A percentile compares a stretch with the other conserved stretches of the same genome.
These are phyloP conservation scores for Gnaphalium uliginosum DNA, from an alignment of 129 eudicot genomes.

Conservation along the genomic window DNA sequence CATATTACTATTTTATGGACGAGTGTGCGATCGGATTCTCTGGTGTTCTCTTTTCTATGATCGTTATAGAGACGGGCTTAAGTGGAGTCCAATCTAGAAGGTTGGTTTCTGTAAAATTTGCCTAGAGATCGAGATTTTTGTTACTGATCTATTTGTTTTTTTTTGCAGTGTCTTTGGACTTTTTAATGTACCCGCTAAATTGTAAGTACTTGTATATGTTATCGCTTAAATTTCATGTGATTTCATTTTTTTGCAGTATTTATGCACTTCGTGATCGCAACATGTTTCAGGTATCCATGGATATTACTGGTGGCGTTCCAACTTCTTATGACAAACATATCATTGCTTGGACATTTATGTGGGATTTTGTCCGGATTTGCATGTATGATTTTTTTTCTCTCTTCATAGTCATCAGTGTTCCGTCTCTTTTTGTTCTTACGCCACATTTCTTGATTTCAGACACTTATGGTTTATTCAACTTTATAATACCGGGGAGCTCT, in stretches of 20 bases:
- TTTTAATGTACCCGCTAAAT: conserved; percentile 90
- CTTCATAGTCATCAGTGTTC: neutral
- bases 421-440: conserved; percentile 21
- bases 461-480: conserved; percentile 73
- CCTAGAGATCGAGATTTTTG: neutral
- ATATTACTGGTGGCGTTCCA: conserved; percentile 79
- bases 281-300: conserved; percentile 75
- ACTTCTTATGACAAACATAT: conserved; percentile 85
- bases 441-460: conserved; percentile 48
- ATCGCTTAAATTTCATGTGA: neutral
- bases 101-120: conserved; percentile 39
- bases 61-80: conserved; percentile 88
- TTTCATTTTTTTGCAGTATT: conserved; percentile 12
- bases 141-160: conserved; percentile 21
- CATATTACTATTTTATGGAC: conserved; percentile 48
- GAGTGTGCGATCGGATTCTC: conserved; percentile 97
- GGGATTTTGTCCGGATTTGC: conserved; percentile 99
- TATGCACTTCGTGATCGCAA: neutral
- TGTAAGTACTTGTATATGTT: conserved; percentile 45
- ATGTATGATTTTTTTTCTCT: conserved; percentile 46
- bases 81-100: conserved; percentile 91
- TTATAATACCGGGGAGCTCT: conserved; percentile 77
- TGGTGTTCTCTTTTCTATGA: conserved; percentile 93
- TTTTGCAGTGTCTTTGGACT: conserved; percentile 92
- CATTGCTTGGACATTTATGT: conserved; percentile 94